phyloP scores from a whole-genome alignment of 805 yeast genomes.

The Candida yuanshanica region DNA sequence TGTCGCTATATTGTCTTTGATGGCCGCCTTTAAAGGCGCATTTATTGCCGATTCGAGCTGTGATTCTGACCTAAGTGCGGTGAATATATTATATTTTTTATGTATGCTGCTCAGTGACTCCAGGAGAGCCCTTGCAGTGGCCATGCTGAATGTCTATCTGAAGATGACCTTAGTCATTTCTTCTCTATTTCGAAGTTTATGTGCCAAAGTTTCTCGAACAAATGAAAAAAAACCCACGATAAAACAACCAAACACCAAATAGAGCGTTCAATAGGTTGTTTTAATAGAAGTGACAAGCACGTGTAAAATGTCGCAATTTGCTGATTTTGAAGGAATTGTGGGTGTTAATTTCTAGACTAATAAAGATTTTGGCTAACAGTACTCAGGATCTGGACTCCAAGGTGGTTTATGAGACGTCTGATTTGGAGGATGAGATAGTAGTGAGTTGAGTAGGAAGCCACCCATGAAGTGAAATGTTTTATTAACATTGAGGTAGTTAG shows the following conservation, averaged over 20 bases:
- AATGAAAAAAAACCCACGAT: slow-evolving; percentile 1
- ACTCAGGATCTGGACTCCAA: slow-evolving; percentile 22
- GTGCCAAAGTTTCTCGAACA: neutral
- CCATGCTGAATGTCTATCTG: neutral
- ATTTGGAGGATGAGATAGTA: slow-evolving; percentile 36
- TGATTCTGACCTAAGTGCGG: slow-evolving; percentile 27
- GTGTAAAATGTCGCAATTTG: slow-evolving; percentile 13
- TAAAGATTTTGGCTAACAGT: neutral
- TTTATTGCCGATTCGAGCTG: neutral
- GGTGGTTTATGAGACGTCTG: slow-evolving; percentile 39
- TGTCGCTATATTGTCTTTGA: slow-evolving; percentile 82
- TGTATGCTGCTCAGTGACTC: slow-evolving; percentile 18
- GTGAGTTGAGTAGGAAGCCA: slow-evolving; percentile 15
- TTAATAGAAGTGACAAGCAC: neutral
- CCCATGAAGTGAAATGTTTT: no score
- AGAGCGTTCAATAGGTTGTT: no score
- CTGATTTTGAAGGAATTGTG: slow-evolving; percentile 17
- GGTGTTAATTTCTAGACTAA: neutral
- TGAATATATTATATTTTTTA: slow-evolving; percentile 36
- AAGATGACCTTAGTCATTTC: no score
- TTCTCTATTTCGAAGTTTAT: no score
- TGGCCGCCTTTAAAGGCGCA: slow-evolving; percentile 31
- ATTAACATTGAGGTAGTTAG: neutral
- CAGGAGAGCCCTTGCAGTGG: neutral
- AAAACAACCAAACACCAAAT: neutral